A percentile compares a stretch with the other conserved stretches of the same genome.
Conservation (phyloP, 371 early-diverging fungal species). For the Smittium culicis region DNA sequence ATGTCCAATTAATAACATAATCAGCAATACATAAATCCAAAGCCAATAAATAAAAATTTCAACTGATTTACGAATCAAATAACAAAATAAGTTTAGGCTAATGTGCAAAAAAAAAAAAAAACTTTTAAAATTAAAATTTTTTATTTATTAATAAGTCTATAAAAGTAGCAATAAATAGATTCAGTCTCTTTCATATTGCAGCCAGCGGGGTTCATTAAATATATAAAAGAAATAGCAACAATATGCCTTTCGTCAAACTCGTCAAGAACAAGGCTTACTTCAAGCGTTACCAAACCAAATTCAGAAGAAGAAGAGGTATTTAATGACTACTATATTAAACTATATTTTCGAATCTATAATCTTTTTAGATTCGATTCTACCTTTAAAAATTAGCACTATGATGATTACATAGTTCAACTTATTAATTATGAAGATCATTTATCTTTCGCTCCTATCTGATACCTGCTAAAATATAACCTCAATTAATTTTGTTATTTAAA, state of each 20-base stretch:
- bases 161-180: too few species aligned
- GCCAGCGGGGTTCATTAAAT: background rate
- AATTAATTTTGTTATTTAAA: background rate
- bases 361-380: background rate
- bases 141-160: too few species aligned
- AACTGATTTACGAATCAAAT: too few species aligned
- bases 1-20: too few species aligned
- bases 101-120: too few species aligned
- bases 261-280: conserved; percentile 97
- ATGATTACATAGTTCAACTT: conserved; percentile 16
- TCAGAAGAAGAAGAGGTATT: conserved; percentile 93
- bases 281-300: conserved; percentile 99
- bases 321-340: conserved; percentile 10
- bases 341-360: background rate
- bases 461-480: conserved; percentile 9
- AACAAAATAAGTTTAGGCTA: too few species aligned
- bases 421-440: conserved; percentile 1
- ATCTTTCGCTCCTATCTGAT: conserved; percentile 90
- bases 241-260: conserved; percentile 75
- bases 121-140: too few species aligned
- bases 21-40: too few species aligned
- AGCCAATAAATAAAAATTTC: too few species aligned
- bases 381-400: conserved; percentile 9
- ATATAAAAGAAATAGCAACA: background rate
- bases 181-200: too few species aligned